Base-by-base conservation (phyloP, 2,329 filamentous ascomycete species). In the Alternaria burnsii region DNA sequence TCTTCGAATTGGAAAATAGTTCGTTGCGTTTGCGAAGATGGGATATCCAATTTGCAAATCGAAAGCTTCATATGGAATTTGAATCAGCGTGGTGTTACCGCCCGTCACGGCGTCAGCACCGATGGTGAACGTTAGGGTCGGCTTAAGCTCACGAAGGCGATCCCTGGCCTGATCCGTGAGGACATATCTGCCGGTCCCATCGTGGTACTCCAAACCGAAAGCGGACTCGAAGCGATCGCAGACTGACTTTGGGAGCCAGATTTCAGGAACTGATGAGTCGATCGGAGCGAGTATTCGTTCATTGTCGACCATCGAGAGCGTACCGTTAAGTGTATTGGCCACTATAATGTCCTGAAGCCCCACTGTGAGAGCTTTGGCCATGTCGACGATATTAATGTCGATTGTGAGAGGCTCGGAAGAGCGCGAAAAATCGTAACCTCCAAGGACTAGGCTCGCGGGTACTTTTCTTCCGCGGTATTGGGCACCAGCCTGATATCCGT, bases 1-100 rank as follows among this genome's bases (percentile, higher is more conserved):
- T 59, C 85, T 84, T 63, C 85, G 83, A 43, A 92, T 79, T 5
- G 88, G 88, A 58, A 92, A 91, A 71, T 91, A 91, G n/a, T 53
- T 84, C 2, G 86, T 88, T 38, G 87, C 84, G 66, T 88, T 88
- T 55, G 86, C 80, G 9, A 89, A 77, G 3, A 84, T 85, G 74
- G 80, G 69, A 85, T 86, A 79, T 0, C 80, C 78, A 14, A 76
- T 63, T 32, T 77, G 69, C 8, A 82, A 67, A 54, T 83, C 80
- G 62, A 84, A 83, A 4, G 81, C 79, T 11, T 73, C 73, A 55
- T 83, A 84, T 3, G 81, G 80, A 0, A 83, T 67, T 3, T 71
- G 71, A 30, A 83, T 79, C 50, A n/a, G 3, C 1, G 44, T 52
- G 11, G 36, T 56, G 16, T 56, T 56, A 2, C 54, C 54, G 1